phyloP scores from a whole-genome alignment of 371 early-diverging fungal species.

The Syncephalis fuscata region DNA sequence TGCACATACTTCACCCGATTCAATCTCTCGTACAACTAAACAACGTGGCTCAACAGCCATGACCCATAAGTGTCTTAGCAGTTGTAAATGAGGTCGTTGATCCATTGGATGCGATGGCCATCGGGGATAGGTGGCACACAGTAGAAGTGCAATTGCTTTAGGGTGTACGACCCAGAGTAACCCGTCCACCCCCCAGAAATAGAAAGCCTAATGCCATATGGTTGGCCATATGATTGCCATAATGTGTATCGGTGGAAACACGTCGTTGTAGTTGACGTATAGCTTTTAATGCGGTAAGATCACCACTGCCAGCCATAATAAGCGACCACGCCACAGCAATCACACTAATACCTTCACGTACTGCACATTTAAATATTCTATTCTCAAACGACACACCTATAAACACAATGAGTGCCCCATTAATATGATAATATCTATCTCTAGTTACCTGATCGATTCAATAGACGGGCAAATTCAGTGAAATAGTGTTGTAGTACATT shows the following conservation, averaged over 20 bases:
- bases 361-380: too few species aligned
- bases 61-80: constrained; percentile 78
- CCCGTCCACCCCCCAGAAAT: constrained; percentile 63
- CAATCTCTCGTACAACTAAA: constrained; percentile 52
- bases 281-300: constrained; percentile 30
- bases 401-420: too few species aligned
- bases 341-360: too few species aligned
- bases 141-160: constrained; percentile 45
- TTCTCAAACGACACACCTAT: too few species aligned
- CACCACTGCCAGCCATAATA: constrained; percentile 73
- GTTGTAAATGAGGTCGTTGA: constrained; percentile 63
- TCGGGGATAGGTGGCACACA: constrained; percentile 65
- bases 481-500: constrained; percentile 23
- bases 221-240: constrained; percentile 70
- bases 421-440: too few species aligned
- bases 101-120: constrained; percentile 45
- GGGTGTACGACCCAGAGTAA: constrained; percentile 51
- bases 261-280: constrained; percentile 33
- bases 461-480: constrained; percentile 24
- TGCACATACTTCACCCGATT: constrained; percentile 27
- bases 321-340: constrained; percentile 14
- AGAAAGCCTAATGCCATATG: constrained; percentile 74
- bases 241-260: constrained; percentile 25
- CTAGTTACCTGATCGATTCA: constrained; percentile 11
- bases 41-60: constrained; percentile 62